phyloP scores from a whole-genome alignment of 371 early-diverging fungal species.

The Parasitella parasitica region DNA sequence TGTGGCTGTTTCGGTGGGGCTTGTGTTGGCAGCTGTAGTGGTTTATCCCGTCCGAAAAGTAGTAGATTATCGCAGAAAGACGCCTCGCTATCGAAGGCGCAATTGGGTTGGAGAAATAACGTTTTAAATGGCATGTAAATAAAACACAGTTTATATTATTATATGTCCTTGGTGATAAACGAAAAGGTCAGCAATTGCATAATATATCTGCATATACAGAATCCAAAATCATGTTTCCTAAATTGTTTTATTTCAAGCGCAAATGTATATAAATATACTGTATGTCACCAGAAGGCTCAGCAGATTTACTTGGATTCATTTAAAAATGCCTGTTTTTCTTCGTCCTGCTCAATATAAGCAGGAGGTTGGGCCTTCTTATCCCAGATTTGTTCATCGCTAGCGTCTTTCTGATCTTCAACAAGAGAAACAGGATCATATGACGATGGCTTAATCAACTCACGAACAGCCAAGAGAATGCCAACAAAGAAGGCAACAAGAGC shows the following conservation, averaged over 20 bases:
- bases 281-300: too few species aligned
- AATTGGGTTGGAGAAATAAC: constrained; percentile 41
- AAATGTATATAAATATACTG: not conserved
- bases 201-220: too few species aligned
- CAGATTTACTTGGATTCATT: not conserved
- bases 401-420: constrained; percentile 13
- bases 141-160: too few species aligned
- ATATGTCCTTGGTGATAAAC: too few species aligned
- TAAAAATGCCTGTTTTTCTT: constrained; percentile 40
- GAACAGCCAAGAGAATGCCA: constrained; percentile 26
- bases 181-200: too few species aligned
- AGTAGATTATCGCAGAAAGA: constrained; percentile 18
- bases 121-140: constrained; percentile 14
- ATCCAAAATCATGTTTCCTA: too few species aligned
- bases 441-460: constrained; percentile 24
- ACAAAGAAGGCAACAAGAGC: constrained; percentile 29
- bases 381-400: constrained; percentile 2
- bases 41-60: constrained; percentile 35
- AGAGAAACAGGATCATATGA: constrained; percentile 21
- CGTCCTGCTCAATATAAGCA: constrained; percentile 28
- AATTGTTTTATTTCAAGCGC: not conserved
- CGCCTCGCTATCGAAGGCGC: constrained; percentile 21
- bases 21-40: constrained; percentile 28
- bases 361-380: constrained; percentile 30
- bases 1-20: constrained; percentile 31